Percentiles rank a stretch among this genome's conserved stretches.
phyloP scores from a whole-genome alignment of 2,329 filamentous ascomycete species.

The Colletotrichum plurivorum region DNA sequence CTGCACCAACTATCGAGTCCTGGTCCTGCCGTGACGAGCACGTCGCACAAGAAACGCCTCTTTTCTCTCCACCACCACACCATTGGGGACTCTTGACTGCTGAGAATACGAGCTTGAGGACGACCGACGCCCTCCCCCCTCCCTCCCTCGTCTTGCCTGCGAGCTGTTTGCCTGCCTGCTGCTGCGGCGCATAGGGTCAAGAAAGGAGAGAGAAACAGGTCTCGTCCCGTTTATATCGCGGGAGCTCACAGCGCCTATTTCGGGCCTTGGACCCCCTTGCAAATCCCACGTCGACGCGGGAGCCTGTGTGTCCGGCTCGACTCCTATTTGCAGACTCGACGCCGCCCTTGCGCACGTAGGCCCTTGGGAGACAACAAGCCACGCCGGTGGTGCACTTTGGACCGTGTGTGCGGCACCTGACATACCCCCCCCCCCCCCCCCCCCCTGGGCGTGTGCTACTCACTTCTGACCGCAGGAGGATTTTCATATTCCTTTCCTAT shows the following conservation, averaged over 20 bases:
- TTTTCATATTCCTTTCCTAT: constrained; percentile 34
- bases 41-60: constrained; percentile 52
- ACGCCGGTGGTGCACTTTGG: constrained; percentile 17
- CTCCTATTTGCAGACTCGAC: constrained; percentile 26
- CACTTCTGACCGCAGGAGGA: constrained; percentile 31
- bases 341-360: constrained; percentile 42
- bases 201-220: constrained; percentile 27
- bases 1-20: constrained; percentile 42
- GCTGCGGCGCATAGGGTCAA: constrained; percentile 23
- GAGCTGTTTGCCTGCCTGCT: constrained; percentile 19
- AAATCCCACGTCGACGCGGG: constrained; percentile 20
- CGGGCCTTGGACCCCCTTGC: neutral
- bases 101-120: constrained; percentile 51
- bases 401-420: constrained; percentile 29
- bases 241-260: constrained; percentile 30
- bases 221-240: constrained; percentile 17
- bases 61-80: constrained; percentile 47
- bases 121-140: constrained; percentile 13
- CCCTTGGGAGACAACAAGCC: constrained; percentile 38
- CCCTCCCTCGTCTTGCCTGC: constrained; percentile 18
- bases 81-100: constrained; percentile 50
- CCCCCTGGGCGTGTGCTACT: constrained; percentile 29
- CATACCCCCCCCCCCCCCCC: constrained; percentile 31
- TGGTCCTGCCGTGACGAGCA: constrained; percentile 39
- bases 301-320: constrained; percentile 15